Evolutionary conservation across 805 yeast genomes (phyloP).

Genomic region (Candida tammaniensis): DNA sequence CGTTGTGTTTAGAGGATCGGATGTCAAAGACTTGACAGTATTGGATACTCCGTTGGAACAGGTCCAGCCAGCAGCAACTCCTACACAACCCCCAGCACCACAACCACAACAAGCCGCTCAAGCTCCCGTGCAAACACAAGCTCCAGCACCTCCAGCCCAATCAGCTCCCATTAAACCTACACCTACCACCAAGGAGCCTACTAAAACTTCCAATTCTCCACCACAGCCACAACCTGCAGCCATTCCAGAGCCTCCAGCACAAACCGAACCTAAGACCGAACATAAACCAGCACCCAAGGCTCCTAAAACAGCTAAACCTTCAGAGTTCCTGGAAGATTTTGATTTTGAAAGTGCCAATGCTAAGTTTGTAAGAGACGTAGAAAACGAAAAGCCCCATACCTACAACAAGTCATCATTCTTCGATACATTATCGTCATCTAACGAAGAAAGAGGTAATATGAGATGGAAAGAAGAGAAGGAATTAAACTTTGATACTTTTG

Average conservation of each 20-base stretch:
- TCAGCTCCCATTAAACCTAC: not conserved
- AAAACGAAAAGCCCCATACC: slow-evolving; percentile 26
- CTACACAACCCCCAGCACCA: slow-evolving; percentile 11
- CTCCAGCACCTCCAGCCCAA: slow-evolving; percentile 2
- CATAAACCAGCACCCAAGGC: not conserved
- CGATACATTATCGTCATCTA: slow-evolving; percentile 76
- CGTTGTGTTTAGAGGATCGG: slow-evolving; percentile 86
- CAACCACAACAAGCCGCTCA: slow-evolving; percentile 8
- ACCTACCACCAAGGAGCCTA: slow-evolving; percentile 2
- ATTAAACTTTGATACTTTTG: slow-evolving; percentile 80
- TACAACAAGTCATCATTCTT: slow-evolving; percentile 90
- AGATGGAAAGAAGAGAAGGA: slow-evolving; percentile 72
- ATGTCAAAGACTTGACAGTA: slow-evolving; percentile 85
- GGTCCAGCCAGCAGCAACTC: slow-evolving; percentile 47
- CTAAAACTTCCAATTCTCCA: slow-evolving; percentile 8
- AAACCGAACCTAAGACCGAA: not conserved
- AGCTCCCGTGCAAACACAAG: slow-evolving; percentile 5
- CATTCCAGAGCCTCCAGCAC: slow-evolving; percentile 9
- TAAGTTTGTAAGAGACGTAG: slow-evolving; percentile 55
- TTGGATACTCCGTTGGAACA: slow-evolving; percentile 68
- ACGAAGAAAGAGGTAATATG: slow-evolving; percentile 46
- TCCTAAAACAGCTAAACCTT: not conserved
- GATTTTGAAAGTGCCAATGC: slow-evolving; percentile 77
- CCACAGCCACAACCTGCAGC: slow-evolving; percentile 9
- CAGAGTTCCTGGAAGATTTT: slow-evolving; percentile 45